These are phyloP conservation scores for Russula emetica DNA, from an alignment of 768 basidiomycete genomes.

Conservation along the genomic window DNA sequence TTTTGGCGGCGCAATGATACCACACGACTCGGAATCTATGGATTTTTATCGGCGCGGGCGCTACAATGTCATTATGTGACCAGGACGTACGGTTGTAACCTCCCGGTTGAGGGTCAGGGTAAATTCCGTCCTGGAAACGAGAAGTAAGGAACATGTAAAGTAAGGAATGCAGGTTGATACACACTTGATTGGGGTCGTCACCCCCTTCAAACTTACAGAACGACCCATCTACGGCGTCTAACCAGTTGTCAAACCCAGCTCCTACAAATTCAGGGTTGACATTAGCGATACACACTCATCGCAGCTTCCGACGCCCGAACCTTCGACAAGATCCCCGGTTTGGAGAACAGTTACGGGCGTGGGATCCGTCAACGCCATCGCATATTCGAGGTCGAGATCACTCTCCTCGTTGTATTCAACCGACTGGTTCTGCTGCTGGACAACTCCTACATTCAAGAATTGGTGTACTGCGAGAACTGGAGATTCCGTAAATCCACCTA, in stretches of 20 bases:
- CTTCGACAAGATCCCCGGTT: constrained; percentile 32
- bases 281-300: background rate
- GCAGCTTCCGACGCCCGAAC: background rate
- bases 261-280: constrained; percentile 1
- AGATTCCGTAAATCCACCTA: constrained; percentile 19
- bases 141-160: background rate
- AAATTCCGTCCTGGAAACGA: constrained; percentile 29
- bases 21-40: constrained; percentile 38
- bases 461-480: constrained; percentile 25
- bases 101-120: constrained; percentile 40
- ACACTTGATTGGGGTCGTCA: constrained; percentile 4
- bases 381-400: constrained; percentile 69
- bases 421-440: constrained; percentile 41
- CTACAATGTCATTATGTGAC: background rate
- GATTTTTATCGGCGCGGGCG: background rate
- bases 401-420: constrained; percentile 59
- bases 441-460: constrained; percentile 34
- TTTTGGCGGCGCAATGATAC: constrained; percentile 35
- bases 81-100: constrained; percentile 34
- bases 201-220: constrained; percentile 24
- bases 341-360: constrained; percentile 41
- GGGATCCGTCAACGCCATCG: constrained; percentile 45
- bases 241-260: constrained; percentile 25
- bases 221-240: constrained; percentile 25
- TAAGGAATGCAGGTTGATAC: background rate